phyloP scores from a whole-genome alignment of 2,329 filamentous ascomycete species.

The Emydomyces testavorans region DNA sequence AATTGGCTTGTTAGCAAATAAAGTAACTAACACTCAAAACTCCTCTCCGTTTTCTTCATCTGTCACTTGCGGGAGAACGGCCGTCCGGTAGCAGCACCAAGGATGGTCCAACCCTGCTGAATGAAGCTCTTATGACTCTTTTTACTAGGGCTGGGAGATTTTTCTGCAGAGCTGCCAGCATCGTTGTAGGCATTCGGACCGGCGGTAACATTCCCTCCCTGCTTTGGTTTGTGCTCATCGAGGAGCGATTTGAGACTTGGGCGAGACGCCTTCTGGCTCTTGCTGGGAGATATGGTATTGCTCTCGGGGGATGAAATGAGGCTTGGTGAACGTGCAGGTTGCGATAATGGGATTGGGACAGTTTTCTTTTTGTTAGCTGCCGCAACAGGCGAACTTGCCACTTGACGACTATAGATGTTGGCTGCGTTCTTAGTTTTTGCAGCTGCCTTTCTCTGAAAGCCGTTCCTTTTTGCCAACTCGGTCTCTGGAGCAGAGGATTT shows the following conservation, averaged over 20 bases:
- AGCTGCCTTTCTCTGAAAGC: neutral
- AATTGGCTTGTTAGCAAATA: too few relatives aligned
- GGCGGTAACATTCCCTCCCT: neutral
- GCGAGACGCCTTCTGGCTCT: neutral
- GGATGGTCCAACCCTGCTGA: neutral
- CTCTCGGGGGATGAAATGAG: neutral
- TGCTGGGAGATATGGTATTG: neutral
- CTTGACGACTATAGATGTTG: neutral
- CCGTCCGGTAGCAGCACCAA: neutral
- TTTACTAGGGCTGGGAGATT: too few relatives aligned
- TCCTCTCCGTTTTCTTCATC: too few relatives aligned
- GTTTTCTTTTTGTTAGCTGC: neutral
- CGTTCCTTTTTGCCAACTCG: neutral
- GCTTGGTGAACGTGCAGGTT: neutral
- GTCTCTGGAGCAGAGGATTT: neutral
- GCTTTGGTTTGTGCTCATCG: neutral
- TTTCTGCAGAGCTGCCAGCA: neutral
- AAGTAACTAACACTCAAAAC: too few relatives aligned
- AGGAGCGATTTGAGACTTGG: neutral
- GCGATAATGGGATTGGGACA: neutral
- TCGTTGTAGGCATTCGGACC: neutral
- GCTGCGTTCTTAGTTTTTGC: too few relatives aligned
- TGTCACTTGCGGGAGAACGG: neutral
- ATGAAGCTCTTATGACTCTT: neutral
- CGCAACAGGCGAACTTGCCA: neutral